A percentile compares a stretch with the other conserved stretches of the same genome.
Evolutionary conservation across 257 asterid genomes (phyloP).

Genomic region (Solanum chaucha): DNA sequence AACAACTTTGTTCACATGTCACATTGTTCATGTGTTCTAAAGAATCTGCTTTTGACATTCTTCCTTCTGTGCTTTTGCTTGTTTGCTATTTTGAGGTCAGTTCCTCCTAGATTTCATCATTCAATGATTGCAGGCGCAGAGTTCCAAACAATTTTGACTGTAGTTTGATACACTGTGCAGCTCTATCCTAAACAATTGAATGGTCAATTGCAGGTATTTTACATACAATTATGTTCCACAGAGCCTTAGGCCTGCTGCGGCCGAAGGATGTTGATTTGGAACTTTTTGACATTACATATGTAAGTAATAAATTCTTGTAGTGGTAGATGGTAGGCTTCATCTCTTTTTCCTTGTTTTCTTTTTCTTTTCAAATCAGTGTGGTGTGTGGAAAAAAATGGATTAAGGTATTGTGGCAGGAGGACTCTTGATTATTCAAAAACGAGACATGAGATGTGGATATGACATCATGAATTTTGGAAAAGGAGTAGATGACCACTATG

Average conservation of each 20-base stretch:
- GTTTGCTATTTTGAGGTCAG: not conserved
- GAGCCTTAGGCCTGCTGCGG: slow-evolving; percentile 96
- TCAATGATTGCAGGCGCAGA: not conserved
- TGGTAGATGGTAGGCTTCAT: not conserved
- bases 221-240: slow-evolving; percentile 83
- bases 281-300: slow-evolving; percentile 96
- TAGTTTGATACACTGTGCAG: not conserved
- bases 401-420: not conserved
- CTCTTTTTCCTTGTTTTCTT: not conserved
- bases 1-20: not conserved
- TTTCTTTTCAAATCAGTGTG: not conserved
- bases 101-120: not conserved
- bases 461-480: not conserved
- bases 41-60: not conserved
- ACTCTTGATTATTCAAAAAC: not conserved
- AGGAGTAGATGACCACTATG: not conserved
- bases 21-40: not conserved
- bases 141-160: not conserved
- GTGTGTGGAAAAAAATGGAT: not conserved
- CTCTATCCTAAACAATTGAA: not conserved
- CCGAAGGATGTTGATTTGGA: slow-evolving; percentile 96
- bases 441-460: not conserved
- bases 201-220: slow-evolving; percentile 63
- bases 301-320: slow-evolving; percentile 22
- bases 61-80: not conserved